Conservation (phyloP, 2,329 filamentous ascomycete genomes). For the Clarireedia sp. region DNA sequence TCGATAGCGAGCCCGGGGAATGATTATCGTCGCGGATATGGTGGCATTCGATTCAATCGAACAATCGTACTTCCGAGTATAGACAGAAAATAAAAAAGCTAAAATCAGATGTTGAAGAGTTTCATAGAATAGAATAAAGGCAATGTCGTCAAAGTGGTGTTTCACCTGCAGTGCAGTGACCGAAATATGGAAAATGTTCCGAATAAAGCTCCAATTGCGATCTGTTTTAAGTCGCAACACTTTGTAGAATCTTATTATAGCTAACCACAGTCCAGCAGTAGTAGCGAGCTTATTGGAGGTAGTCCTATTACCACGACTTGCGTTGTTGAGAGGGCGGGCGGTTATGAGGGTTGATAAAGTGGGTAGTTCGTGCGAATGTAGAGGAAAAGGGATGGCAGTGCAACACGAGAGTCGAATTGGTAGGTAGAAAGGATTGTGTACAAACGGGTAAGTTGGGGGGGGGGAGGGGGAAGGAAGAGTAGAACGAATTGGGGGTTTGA, state of each 20-base stretch:
- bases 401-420: background rate
- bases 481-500: background rate
- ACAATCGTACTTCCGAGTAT: background rate
- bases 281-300: background rate
- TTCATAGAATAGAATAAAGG: background rate
- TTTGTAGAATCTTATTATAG: background rate
- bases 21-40: constrained; percentile 5
- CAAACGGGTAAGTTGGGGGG: background rate
- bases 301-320: background rate
- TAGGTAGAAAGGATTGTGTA: no score
- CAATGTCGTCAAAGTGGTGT: constrained; percentile 2
- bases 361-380: background rate
- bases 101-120: background rate
- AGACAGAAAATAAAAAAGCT: background rate
- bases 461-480: background rate
- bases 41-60: constrained; percentile 6
- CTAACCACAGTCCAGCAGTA: constrained; percentile 10
- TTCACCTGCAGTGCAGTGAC: constrained; percentile 3
- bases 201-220: background rate
- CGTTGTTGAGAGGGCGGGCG: background rate
- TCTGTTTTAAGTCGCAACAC: background rate
- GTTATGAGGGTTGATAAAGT: background rate
- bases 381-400: constrained; percentile 1
- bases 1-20: background rate
- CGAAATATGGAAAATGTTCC: background rate